phyloP scores from a whole-genome alignment of 2,329 filamentous ascomycete species.

The Camillea tinctor region DNA sequence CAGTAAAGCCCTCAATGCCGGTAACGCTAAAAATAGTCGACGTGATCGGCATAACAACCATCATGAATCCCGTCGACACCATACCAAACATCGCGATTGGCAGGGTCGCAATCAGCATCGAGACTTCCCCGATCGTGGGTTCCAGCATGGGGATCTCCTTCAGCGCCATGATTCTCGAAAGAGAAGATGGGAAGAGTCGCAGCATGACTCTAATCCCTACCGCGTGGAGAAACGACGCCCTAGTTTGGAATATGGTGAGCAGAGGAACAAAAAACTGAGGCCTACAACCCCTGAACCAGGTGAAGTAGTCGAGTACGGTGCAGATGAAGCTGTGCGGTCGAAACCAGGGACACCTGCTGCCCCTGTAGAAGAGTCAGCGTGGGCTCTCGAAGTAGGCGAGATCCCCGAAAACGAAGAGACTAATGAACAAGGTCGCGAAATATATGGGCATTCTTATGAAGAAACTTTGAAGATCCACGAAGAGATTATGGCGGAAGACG shows the following conservation, averaged over 20 bases:
- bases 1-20: slow-evolving; percentile 13
- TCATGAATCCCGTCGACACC: neutral
- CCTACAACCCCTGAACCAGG: slow-evolving; percentile 28
- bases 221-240: slow-evolving; percentile 7
- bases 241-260: slow-evolving; percentile 10
- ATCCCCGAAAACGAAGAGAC: neutral
- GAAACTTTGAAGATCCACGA: slow-evolving; percentile 5
- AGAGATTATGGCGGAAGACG: neutral
- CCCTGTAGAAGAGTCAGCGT: neutral
- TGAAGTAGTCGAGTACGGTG: slow-evolving; percentile 19
- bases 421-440: neutral
- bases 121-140: slow-evolving; percentile 1
- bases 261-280: slow-evolving; percentile 18
- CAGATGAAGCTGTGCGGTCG: slow-evolving; percentile 2
- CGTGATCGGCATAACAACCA: slow-evolving; percentile 14
- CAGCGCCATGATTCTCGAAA: slow-evolving; percentile 15
- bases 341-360: neutral
- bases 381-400: slow-evolving; percentile 1
- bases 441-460: neutral
- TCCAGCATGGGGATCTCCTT: slow-evolving; percentile 12
- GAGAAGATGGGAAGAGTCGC: slow-evolving; percentile 21
- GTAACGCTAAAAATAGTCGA: slow-evolving; percentile 13
- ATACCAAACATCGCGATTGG: slow-evolving; percentile 2
- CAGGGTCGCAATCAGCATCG: slow-evolving; percentile 10
- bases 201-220: slow-evolving; percentile 4